Evolutionary conservation across 345 rosid genomes (phyloP).

Genomic region (Gossypium ekmanianum): DNA sequence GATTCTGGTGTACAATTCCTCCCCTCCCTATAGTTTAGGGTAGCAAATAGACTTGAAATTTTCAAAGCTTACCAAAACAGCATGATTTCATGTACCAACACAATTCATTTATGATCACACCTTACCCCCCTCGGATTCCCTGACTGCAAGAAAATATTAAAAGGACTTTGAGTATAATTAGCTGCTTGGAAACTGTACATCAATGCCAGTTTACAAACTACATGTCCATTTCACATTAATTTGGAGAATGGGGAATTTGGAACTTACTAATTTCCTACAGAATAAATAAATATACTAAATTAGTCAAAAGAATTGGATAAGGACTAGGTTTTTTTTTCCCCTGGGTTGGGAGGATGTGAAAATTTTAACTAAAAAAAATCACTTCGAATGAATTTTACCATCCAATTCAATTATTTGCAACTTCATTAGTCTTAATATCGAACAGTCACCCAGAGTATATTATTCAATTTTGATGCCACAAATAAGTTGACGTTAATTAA

Average conservation of each 20-base stretch:
- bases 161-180: constrained; percentile 4
- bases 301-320: not conserved
- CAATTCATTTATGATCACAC: constrained; percentile 6
- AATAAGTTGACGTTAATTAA: no score
- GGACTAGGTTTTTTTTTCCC: not conserved
- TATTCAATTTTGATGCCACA: no score
- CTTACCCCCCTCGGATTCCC: constrained; percentile 28
- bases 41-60: not conserved
- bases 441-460: no score
- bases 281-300: not conserved
- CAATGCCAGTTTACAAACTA: not conserved
- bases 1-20: not conserved
- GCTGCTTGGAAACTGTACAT: not conserved
- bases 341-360: not conserved
- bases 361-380: not conserved
- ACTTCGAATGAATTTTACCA: not conserved
- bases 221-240: not conserved
- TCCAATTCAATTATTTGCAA: not conserved
- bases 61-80: not conserved
- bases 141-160: not conserved
- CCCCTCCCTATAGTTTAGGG: no score
- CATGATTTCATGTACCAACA: constrained; percentile 4
- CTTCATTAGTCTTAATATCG: not conserved
- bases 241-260: not conserved
- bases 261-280: not conserved